phyloP scores from a whole-genome alignment of 2,329 filamentous ascomycete genomes.

The Elsinoe necatrix region DNA sequence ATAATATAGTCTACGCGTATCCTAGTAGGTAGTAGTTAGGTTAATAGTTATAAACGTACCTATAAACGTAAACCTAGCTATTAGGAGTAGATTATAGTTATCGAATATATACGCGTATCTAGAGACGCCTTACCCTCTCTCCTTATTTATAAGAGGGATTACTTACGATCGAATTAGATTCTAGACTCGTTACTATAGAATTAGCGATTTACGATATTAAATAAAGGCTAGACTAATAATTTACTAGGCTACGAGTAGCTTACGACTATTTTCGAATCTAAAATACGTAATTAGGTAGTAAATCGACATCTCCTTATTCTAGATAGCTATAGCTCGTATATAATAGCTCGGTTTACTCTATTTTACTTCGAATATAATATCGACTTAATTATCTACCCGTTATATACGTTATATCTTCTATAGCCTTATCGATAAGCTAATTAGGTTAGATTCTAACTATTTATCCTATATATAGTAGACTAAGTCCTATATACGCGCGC shows the following conservation, averaged over 20 bases:
- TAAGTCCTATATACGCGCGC: neutral
- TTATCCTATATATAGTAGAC: neutral
- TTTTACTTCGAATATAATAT: constrained; percentile 1
- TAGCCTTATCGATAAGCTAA: neutral
- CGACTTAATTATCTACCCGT: neutral
- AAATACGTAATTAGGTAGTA: too few species aligned
- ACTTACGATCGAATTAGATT: neutral
- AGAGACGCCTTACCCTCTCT: too few species aligned
- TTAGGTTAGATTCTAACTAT: neutral
- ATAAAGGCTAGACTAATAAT: neutral
- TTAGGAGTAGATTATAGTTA: too few species aligned
- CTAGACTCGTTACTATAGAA: neutral
- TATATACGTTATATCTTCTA: neutral
- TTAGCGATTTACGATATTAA: neutral
- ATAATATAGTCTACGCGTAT: too few species aligned
- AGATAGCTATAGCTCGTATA: neutral
- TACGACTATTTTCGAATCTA: too few species aligned
- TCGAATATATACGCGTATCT: too few species aligned
- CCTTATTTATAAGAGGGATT: neutral
- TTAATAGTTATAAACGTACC: too few species aligned
- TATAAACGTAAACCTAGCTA: too few species aligned
- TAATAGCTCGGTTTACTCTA: neutral
- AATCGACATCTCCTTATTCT: neutral
- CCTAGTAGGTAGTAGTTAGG: too few species aligned
- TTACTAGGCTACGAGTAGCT: too few species aligned